phyloP scores from a whole-genome alignment of 768 basidiomycete species.

The Tephrocybe sp. region DNA sequence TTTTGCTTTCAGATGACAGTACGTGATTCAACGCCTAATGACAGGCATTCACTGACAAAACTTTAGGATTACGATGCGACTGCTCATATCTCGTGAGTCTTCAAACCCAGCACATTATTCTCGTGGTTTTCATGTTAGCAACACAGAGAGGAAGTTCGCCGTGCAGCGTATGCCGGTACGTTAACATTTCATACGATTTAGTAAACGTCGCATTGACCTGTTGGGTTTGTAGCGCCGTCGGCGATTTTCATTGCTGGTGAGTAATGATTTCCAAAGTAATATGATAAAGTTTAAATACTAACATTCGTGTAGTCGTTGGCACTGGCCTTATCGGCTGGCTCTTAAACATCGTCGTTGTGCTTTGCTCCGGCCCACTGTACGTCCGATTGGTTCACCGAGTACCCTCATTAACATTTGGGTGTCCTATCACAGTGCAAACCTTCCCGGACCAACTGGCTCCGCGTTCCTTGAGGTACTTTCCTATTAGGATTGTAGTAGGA shows the following conservation, averaged over 20 bases:
- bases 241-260: conserved; percentile 26
- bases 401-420: conserved; percentile 1
- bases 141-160: conserved; percentile 70
- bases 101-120: not conserved
- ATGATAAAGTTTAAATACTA: too few relatives aligned
- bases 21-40: conserved; percentile 15
- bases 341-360: conserved; percentile 81
- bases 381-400: conserved; percentile 20
- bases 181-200: not conserved
- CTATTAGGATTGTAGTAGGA: not conserved
- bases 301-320: conserved; percentile 49
- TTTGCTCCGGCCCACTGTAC: conserved; percentile 77
- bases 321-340: conserved; percentile 82
- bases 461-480: conserved; percentile 61
- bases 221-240: conserved; percentile 19
- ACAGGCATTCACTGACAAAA: conserved; percentile 6
- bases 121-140: not conserved
- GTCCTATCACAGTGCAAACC: conserved; percentile 39
- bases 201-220: not conserved
- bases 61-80: conserved; percentile 74
- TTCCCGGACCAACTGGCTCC: conserved; percentile 68
- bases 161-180: conserved; percentile 74
- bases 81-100: conserved; percentile 73
- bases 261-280: not conserved
- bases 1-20: conserved; percentile 52